Evolutionary conservation across 139 green algal species (phyloP), one percentile per base, ranked within the genome.

Genomic region (Micromonas commoda): DNA sequence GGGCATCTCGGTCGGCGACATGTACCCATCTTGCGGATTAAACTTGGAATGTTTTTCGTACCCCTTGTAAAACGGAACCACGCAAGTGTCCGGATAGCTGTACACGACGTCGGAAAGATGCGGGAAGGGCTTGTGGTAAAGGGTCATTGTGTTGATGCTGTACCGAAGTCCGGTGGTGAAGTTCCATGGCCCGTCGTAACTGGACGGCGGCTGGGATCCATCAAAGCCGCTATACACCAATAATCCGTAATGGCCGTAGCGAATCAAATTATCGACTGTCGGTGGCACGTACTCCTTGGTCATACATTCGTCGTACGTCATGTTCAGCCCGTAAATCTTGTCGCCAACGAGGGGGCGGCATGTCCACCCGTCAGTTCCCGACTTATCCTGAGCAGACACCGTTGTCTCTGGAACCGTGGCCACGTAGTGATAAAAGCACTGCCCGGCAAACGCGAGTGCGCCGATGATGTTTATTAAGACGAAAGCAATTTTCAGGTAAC

Each of bases 1-100:
- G 4, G 54, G 54, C 54, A 65, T 65, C 28, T 65, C 54, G 24
- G 28, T 24, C 54, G 54, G 54, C 28, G 54, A 65, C 2, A n/a
- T 65, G 54, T 65, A 65, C 54, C 54, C 54, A 3, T 65, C 54
- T 65, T 65, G 24, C n/a, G 54, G 54, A 65, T 65, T 65, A n/a
- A 65, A 65, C 28, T 65, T 65, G 2, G n/a, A 24, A 65, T 24
- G n/a, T 3, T 65, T 65, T 65, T 65, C 54, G 54, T 65, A 65
- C 2, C 54, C 54, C 1, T 24, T n/a, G 54, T 65, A 65, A 65
- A 65, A 65, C 54, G 54, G 54, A 65, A 65, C 54, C 2, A 65
- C 28, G 28, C 54, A 65, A 24, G 54, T 65, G 1, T 24, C n/a
- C 1, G 54, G 54, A n/a, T 65, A 65, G 24, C 24, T 65, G 28